Conservation (phyloP, 176 grass and related monocot species). For the Microstegium vimineum region DNA sequence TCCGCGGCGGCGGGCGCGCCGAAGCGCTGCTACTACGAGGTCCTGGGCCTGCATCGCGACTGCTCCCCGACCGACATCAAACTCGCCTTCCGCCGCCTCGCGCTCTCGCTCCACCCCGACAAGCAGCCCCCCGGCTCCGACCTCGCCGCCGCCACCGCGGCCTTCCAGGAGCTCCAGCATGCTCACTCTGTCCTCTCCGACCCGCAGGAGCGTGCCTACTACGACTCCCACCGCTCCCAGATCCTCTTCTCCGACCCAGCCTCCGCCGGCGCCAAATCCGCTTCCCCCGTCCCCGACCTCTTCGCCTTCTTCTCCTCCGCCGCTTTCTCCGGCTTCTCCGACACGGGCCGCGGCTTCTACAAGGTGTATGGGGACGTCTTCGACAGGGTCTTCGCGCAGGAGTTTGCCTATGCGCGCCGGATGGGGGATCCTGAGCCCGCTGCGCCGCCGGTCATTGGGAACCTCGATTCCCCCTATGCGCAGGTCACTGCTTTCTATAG, state of each 20-base stretch:
- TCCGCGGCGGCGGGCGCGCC: slow-evolving; percentile 32
- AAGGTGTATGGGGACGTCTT: slow-evolving; percentile 95
- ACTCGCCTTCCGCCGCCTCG: slow-evolving; percentile 72
- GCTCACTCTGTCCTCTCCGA: slow-evolving; percentile 93
- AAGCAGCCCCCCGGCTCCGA: slow-evolving; percentile 49
- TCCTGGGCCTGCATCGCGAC: slow-evolving; percentile 59
- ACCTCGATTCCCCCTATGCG: slow-evolving; percentile 67
- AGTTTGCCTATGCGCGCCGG: slow-evolving; percentile 64
- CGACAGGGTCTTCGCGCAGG: slow-evolving; percentile 67
- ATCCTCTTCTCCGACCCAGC: slow-evolving; percentile 69
- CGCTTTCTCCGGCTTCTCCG: slow-evolving; percentile 68
- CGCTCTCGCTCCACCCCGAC: slow-evolving; percentile 90
- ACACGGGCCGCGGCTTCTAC: slow-evolving; percentile 86
- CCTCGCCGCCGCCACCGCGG: slow-evolving; percentile 59
- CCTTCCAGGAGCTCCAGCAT: slow-evolving; percentile 90
- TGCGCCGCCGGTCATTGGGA: slow-evolving; percentile 69
- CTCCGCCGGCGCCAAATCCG: slow-evolving; percentile 28
- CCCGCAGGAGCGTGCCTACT: slow-evolving; percentile 76
- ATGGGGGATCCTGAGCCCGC: slow-evolving; percentile 43
- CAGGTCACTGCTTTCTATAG: slow-evolving; percentile 85
- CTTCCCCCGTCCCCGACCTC: slow-evolving; percentile 61
- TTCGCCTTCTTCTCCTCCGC: slow-evolving; percentile 68
- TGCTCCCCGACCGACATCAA: slow-evolving; percentile 68
- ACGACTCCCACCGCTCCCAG: slow-evolving; percentile 91
- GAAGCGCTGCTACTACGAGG: slow-evolving; percentile 91